These are phyloP conservation scores for Corymbia calophylla DNA, from an alignment of 441 rosid genomes.

Conservation along the genomic window DNA sequence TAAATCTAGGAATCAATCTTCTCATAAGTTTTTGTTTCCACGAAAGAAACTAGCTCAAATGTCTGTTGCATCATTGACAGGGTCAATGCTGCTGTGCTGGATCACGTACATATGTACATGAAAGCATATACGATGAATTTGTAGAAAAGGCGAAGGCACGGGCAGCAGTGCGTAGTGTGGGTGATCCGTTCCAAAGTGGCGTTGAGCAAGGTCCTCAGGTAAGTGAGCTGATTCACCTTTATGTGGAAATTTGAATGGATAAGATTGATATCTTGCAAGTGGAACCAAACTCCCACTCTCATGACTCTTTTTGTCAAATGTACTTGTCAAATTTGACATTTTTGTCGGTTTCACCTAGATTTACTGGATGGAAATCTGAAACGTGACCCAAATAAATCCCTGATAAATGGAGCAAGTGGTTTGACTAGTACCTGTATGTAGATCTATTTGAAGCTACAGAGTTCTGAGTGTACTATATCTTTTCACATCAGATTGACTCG, in stretches of 20 bases:
- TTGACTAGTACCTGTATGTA: neutral
- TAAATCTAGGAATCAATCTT: neutral
- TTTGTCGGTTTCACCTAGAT: neutral
- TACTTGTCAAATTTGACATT: neutral
- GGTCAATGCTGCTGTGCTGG: constrained; percentile 19
- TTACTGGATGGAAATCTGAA: neutral
- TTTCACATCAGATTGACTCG: constrained; percentile 9
- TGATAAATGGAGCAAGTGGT: neutral
- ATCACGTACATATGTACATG: constrained; percentile 14
- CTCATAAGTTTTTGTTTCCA: neutral
- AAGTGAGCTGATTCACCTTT: neutral
- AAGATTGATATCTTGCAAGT: neutral
- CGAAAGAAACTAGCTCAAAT: neutral
- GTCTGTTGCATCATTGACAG: neutral
- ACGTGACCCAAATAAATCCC: neutral
- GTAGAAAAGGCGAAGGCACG: constrained; percentile 13
- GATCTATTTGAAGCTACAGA: neutral
- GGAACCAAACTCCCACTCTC: neutral
- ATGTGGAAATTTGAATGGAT: neutral
- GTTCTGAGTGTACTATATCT: neutral
- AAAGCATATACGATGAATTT: constrained; percentile 5
- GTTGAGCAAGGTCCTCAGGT: constrained; percentile 16
- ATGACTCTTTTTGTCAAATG: neutral
- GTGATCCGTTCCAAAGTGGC: constrained; percentile 11
- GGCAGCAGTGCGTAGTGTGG: constrained; percentile 4